Conservation (phyloP, 441 rosid genomes). For the Eutrema salsugineum region DNA sequence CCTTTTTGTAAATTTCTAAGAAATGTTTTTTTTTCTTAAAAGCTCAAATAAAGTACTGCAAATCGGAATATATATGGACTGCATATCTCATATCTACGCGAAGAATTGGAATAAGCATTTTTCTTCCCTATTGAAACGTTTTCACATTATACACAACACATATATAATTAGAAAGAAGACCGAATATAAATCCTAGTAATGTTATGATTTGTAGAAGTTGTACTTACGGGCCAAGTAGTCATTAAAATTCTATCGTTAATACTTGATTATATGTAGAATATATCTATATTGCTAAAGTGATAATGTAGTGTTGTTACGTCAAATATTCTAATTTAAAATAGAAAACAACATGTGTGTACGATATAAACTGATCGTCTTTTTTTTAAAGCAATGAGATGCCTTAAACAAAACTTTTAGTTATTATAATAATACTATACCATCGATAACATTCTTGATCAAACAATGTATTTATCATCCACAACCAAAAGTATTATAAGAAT, state of each 20-base stretch:
- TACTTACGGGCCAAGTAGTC: background rate
- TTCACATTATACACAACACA: constrained; percentile 2
- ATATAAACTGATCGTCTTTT: background rate
- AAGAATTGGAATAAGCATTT: constrained; percentile 11
- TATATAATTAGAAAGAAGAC: background rate
- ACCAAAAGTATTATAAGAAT: constrained; percentile 22
- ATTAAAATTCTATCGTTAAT: background rate
- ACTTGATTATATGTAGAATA: constrained; percentile 24
- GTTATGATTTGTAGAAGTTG: background rate
- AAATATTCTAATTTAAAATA: constrained; percentile 26
- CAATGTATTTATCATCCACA: constrained; percentile 3
- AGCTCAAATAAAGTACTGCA: background rate
- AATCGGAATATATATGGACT: constrained; percentile 21
- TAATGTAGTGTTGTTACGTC: constrained; percentile 25
- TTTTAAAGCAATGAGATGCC: constrained; percentile 19
- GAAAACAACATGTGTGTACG: constrained; percentile 28
- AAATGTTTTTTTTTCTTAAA: background rate
- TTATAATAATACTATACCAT: constrained; percentile 20
- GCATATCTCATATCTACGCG: constrained; percentile 4
- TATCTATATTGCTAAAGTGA: constrained; percentile 4
- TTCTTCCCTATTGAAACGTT: constrained; percentile 5
- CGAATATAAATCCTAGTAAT: background rate
- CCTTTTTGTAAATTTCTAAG: background rate
- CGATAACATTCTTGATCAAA: constrained; percentile 13
- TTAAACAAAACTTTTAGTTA: background rate